phyloP scores from a whole-genome alignment of 129 eudicot genomes.

The Scalesia atractyloides region DNA sequence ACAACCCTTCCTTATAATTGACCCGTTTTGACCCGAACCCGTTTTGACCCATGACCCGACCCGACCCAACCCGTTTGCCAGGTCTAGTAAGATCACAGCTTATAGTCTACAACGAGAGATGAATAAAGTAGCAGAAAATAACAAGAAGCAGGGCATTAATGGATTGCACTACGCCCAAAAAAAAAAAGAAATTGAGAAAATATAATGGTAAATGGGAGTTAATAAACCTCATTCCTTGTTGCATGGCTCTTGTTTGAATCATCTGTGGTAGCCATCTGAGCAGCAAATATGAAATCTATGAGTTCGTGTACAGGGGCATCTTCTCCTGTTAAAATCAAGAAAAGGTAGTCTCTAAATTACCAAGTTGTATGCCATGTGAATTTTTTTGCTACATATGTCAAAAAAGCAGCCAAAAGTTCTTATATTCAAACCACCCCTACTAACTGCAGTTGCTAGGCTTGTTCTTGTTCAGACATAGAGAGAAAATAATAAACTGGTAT shows the following conservation, averaged over 20 bases:
- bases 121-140: background rate
- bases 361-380: background rate
- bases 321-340: slow-evolving; percentile 8
- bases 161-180: background rate
- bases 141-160: background rate
- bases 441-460: slow-evolving; percentile 11
- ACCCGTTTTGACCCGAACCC: too few relatives aligned
- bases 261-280: background rate
- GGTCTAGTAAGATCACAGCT: background rate
- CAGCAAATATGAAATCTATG: slow-evolving; percentile 15
- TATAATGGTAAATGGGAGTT: slow-evolving; percentile 17
- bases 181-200: slow-evolving; percentile 13
- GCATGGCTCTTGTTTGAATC: slow-evolving; percentile 6
- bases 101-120: background rate
- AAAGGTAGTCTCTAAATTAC: background rate
- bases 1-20: too few relatives aligned
- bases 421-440: slow-evolving; percentile 7
- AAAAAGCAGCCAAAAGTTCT: slow-evolving; percentile 13
- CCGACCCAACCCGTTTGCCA: too few relatives aligned
- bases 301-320: slow-evolving; percentile 8
- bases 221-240: slow-evolving; percentile 45
- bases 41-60: too few relatives aligned
- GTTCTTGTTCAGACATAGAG: background rate
- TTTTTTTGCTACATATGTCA: background rate
- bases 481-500: slow-evolving; percentile 9